Evolutionary conservation across 495 filamentous ascomycete species (phyloP), one percentile per base, ranked within the genome.

Genomic region (Tetracladium setigerum): DNA sequence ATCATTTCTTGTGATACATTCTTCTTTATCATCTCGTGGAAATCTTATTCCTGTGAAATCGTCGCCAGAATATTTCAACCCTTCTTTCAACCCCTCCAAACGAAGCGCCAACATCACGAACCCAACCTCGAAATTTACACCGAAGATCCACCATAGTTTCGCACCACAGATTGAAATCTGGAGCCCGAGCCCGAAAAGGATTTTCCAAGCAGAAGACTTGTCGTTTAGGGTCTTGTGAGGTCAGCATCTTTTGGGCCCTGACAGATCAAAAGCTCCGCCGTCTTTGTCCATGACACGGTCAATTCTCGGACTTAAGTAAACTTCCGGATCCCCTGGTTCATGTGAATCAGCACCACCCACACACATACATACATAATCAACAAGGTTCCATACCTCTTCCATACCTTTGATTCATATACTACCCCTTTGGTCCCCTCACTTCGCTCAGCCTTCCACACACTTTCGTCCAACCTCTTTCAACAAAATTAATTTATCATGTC

Each of bases 271-370:
- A 38, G 30, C 19, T n/a, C 34, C 16, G 13, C 15, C 22, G n/a
- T 18, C 38, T 41, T 17, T 42, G 32, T 30, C 22, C 15, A 32
- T 13, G 27, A 41, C 33, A 30, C 30, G 31, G 14, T 15, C 22
- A 30, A 27, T 27, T 36, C 35, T 54, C 54, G 54, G 50, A 57
- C 46, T 35, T 56, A 53, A 54, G 41, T 45, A 45, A 40, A 30
- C 39, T 16, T 27, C 54, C 50, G 55, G 18, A 42, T 27, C 31
- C 47, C 46, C 34, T 47, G 30, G 40, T 16, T 42, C 39, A 36
- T 38, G 38, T 46, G 49, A 52, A 52, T 49, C 54, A 46, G 49
- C 50, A 46, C 18, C 42, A 24, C 40, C 53, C 22, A 27, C 22
- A 27, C 22, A 27, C 22, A 27, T 27, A 27, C 22, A 27, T 27